phyloP scores from a whole-genome alignment of 768 basidiomycete genomes.

The Lactarius trivialis region DNA sequence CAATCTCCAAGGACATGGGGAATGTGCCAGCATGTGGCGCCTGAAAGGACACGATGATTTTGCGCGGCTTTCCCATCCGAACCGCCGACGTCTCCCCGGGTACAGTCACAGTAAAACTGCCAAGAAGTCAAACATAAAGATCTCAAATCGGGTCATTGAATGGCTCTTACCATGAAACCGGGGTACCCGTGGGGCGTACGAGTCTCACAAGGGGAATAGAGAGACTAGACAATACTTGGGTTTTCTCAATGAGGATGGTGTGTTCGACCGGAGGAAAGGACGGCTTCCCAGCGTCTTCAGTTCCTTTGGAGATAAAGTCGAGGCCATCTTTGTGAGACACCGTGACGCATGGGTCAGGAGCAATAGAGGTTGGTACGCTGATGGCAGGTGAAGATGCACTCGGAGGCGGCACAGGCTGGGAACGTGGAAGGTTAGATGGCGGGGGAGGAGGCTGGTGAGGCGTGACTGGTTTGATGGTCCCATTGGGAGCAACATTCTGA shows the following conservation, averaged over 20 bases:
- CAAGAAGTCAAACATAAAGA: not conserved
- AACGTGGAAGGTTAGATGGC: not conserved
- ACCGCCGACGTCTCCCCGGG: not conserved
- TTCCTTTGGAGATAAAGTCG: constrained; percentile 3
- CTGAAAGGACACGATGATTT: constrained; percentile 5
- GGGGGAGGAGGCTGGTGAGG: not conserved
- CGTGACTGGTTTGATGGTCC: not conserved
- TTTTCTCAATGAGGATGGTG: not conserved
- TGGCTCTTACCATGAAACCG: constrained; percentile 1
- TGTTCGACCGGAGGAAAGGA: not conserved
- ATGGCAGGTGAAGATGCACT: not conserved
- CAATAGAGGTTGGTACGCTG: not conserved
- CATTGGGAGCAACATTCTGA: not conserved
- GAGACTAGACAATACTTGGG: not conserved
- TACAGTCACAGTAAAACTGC: constrained; percentile 4
- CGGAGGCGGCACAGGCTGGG: not conserved
- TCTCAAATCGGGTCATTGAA: not conserved
- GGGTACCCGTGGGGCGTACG: not conserved
- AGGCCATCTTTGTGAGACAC: constrained; percentile 12
- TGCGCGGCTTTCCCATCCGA: not conserved
- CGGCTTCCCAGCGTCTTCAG: not conserved
- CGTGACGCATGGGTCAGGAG: not conserved
- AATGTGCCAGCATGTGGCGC: constrained; percentile 2
- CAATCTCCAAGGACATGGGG: not conserved
- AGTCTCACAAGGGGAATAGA: not conserved